Evolutionary conservation across 345 rosid species (phyloP).

Genomic region (Xanthoceras sorbifolium): DNA sequence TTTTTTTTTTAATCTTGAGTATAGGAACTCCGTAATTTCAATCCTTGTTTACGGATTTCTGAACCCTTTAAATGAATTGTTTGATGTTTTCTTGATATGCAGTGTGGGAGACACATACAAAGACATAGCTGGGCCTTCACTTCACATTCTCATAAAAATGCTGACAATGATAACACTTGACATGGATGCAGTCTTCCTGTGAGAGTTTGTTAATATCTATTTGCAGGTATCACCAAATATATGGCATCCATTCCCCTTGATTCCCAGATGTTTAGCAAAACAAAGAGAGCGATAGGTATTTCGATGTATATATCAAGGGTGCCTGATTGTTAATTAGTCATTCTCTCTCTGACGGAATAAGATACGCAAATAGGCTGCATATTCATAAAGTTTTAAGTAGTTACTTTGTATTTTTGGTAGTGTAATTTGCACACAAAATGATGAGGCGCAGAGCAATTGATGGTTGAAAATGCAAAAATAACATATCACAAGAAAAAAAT

Average conservation of each 20-base stretch:
- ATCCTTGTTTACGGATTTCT: background rate
- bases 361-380: no score
- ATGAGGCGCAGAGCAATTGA: background rate
- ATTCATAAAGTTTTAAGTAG: no score
- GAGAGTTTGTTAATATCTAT: slow-evolving; percentile 33
- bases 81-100: slow-evolving; percentile 27
- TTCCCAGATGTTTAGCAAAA: no score
- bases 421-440: no score
- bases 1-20: background rate
- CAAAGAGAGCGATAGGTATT: no score
- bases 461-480: background rate
- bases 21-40: background rate
- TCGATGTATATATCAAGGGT: no score
- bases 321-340: no score
- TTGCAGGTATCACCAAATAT: no score
- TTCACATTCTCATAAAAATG: slow-evolving; percentile 91
- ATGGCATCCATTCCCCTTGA: no score
- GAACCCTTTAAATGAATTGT: background rate
- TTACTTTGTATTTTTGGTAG: no score
- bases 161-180: slow-evolving; percentile 91
- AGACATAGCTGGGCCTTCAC: slow-evolving; percentile 95
- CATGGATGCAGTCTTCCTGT: slow-evolving; percentile 93
- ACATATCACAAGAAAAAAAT: no score
- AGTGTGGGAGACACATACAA: slow-evolving; percentile 99
- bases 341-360: no score